Conservation (phyloP, 1,284 basidiomycete species). For the Fereydounia khargensis region DNA sequence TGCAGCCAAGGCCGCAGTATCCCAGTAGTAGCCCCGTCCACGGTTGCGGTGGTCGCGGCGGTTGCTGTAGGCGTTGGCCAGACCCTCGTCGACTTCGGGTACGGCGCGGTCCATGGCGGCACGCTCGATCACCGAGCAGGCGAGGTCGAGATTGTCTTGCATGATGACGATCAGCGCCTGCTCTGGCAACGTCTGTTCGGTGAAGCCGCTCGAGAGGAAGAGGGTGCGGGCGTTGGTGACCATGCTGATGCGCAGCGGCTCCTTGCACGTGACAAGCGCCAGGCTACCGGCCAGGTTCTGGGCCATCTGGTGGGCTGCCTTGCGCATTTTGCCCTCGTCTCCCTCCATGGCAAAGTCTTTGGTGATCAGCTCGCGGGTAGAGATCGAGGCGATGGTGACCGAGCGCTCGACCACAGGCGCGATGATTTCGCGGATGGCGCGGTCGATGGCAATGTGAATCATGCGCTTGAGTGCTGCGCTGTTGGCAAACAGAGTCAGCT, state of each 20-base stretch:
- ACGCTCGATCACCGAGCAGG: conserved; percentile 91
- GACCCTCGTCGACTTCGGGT: conserved; percentile 89
- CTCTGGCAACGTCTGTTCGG: conserved; percentile 61
- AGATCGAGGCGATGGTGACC: conserved; percentile 98
- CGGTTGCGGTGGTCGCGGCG: conserved; percentile 86
- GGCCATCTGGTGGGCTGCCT: conserved; percentile 92
- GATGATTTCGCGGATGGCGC: conserved; percentile 96
- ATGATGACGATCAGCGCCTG: conserved; percentile 73
- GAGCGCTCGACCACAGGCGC: conserved; percentile 95
- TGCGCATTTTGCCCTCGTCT: conserved; percentile 84
- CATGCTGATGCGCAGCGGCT: conserved; percentile 89
- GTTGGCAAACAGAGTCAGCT: conserved; percentile 66
- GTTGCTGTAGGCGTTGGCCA: conserved; percentile 71
- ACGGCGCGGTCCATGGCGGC: conserved; percentile 96
- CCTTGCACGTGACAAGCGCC: conserved; percentile 96
- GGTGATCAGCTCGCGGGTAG: conserved; percentile 87
- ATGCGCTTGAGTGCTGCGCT: conserved; percentile 87
- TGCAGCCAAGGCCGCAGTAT: conserved; percentile 40
- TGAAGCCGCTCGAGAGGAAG: conserved; percentile 64
- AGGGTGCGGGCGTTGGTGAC: conserved; percentile 77
- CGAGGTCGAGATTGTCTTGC: conserved; percentile 88
- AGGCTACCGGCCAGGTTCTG: conserved; percentile 94
- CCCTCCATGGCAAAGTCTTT: conserved; percentile 96
- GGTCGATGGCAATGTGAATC: conserved; percentile 85
- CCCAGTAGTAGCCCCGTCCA: conserved; percentile 55